Evolutionary conservation across 345 rosid species (phyloP), one percentile per base, ranked within the genome.

Genomic region (Erodium maritimum): DNA sequence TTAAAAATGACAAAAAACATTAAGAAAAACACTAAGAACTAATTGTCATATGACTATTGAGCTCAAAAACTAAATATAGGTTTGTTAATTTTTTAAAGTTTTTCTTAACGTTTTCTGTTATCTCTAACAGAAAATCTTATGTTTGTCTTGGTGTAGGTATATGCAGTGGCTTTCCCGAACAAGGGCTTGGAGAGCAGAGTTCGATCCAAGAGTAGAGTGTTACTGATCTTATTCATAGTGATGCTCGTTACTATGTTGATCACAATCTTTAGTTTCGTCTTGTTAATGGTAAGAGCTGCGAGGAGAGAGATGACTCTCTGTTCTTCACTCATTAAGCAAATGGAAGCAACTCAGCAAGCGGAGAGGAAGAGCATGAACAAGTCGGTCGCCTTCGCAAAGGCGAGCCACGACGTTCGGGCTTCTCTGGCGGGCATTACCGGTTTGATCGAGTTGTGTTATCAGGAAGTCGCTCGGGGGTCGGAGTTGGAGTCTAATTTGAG

Each of bases 351-450:
- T 29, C 82, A 75, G 59, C 86, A 84, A 37, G 95, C 96, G 1
- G 82, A 85, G 73, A 63, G 83, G 57, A 88, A 88, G 61, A 84
- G 87, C 59, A 82, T 79, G 84, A 82, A 80, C 62, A 91, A 84
- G 78, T 82, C 84, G 68, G 68, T 66, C 24, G 93, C 85, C 1
- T 81, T 86, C 54, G 84, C 93, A 37, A 77, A 62, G 19, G 96
- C 93, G 17, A 86, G 87, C 69, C 98, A 91, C 18, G 95, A 91
- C 52, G 82, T 88, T 68, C 79, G 94, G 0, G 79, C 84, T 2
- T 64, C 80, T 1, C 65, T 91, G 21, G 89, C 95, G 0, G 84
- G 79, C 17, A 79, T 91, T 46, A 77, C 65, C 3, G 88, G 87
- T 45, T 65, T 82, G 50, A 80, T 85, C 19, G 78, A 82, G 16